These are phyloP conservation scores for Dactylella cylindrospora DNA, from an alignment of 2,329 filamentous ascomycete genomes.

Conservation along the genomic window DNA sequence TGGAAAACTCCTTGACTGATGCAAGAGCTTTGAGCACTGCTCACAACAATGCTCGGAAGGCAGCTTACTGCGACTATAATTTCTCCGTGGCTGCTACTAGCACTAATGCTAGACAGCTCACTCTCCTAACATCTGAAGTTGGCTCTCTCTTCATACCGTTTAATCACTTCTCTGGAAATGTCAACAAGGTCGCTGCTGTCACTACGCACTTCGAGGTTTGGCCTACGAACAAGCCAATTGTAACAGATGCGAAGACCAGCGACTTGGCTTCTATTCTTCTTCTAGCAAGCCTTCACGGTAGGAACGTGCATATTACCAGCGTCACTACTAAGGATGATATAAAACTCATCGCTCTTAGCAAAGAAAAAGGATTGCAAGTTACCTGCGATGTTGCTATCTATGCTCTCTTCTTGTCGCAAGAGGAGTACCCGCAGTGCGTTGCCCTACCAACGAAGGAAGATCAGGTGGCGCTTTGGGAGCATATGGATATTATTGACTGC, in stretches of 20 bases:
- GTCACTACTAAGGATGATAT: constrained; percentile 82
- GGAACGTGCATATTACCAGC: constrained; percentile 76
- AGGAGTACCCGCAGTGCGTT: constrained; percentile 68
- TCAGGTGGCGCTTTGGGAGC: constrained; percentile 72
- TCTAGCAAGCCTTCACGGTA: constrained; percentile 73
- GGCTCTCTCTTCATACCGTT: constrained; percentile 81
- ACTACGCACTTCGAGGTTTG: constrained; percentile 76
- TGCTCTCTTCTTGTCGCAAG: constrained; percentile 71
- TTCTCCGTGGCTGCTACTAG: constrained; percentile 74
- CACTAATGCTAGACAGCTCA: constrained; percentile 72
- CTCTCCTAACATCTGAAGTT: constrained; percentile 70
- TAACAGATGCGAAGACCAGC: constrained; percentile 78
- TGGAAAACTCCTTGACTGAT: constrained; percentile 72
- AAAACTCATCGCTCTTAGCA: constrained; percentile 72
- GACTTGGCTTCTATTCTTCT: constrained; percentile 79
- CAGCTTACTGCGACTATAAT: constrained; percentile 75
- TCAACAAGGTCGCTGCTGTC: constrained; percentile 78
- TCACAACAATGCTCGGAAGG: constrained; percentile 68
- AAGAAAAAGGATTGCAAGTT: constrained; percentile 77
- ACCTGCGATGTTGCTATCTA: constrained; percentile 83
- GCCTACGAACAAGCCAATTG: constrained; percentile 75
- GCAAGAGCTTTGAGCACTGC: constrained; percentile 69
- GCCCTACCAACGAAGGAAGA: constrained; percentile 68
- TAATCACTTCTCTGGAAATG: constrained; percentile 77
- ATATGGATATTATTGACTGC: constrained; percentile 71